These are phyloP conservation scores for Corrigiola litoralis DNA, from an alignment of 179 eudicot species.

Conservation along the genomic window DNA sequence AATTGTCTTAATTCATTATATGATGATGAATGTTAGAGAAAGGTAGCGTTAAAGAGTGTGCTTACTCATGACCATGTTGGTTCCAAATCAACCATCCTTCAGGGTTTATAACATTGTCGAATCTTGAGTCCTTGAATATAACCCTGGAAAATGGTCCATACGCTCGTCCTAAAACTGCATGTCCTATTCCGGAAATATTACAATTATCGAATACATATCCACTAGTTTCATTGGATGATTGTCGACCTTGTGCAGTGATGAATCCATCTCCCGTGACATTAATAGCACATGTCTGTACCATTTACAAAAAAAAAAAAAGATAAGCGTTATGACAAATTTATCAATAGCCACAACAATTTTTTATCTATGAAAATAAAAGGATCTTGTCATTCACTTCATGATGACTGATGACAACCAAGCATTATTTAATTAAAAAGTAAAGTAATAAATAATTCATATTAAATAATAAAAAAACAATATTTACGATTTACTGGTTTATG, in stretches of 20 bases:
- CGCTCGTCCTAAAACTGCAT: conserved; percentile 12
- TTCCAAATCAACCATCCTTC: conserved; percentile 15
- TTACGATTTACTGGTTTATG: no score
- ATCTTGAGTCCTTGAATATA: background rate
- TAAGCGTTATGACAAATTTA: no score
- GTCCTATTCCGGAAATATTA: background rate
- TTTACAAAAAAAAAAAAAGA: background rate
- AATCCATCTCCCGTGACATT: conserved; percentile 10
- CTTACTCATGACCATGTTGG: conserved; percentile 21
- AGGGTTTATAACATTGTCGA: background rate
- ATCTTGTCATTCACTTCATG: no score
- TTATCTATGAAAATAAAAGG: no score
- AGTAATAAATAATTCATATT: no score
- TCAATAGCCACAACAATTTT: no score
- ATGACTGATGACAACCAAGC: no score
- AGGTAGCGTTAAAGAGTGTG: no score
- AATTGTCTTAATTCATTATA: background rate
- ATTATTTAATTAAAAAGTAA: no score
- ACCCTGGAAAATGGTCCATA: conserved; percentile 17
- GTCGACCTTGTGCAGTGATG: conserved; percentile 10
- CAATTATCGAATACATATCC: conserved; percentile 11
- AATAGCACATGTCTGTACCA: background rate
- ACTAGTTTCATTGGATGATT: background rate
- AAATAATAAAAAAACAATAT: no score
- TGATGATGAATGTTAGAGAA: no score